Percentiles rank a stretch among this genome's conserved stretches.
These are phyloP conservation scores for Pythium aristosporum DNA, from an alignment of 352 stramenopile genomes.

Conservation along the genomic window DNA sequence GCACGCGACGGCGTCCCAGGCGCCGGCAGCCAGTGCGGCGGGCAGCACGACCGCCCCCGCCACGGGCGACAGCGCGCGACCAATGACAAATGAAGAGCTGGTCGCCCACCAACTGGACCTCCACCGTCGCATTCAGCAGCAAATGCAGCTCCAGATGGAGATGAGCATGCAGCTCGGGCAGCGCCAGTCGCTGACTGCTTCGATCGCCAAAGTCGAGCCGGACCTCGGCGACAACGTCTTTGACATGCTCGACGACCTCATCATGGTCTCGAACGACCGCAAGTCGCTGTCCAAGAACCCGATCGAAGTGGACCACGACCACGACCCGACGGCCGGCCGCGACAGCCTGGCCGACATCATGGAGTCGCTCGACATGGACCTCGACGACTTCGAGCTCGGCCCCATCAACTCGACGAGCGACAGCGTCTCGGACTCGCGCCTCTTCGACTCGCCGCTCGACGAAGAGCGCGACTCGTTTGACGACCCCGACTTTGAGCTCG, in stretches of 20 bases:
- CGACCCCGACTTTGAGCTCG: slow-evolving; percentile 54
- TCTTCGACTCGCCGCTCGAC: slow-evolving; percentile 29
- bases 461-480: slow-evolving; percentile 60
- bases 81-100: slow-evolving; percentile 79
- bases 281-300: slow-evolving; percentile 58
- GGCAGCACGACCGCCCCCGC: slow-evolving; percentile 10
- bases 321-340: slow-evolving; percentile 36
- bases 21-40: slow-evolving; percentile 25
- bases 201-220: slow-evolving; percentile 69
- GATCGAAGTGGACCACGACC: slow-evolving; percentile 37
- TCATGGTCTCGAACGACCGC: slow-evolving; percentile 76
- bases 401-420: slow-evolving; percentile 36
- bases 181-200: slow-evolving; percentile 56
- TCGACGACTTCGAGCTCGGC: slow-evolving; percentile 62
- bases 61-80: slow-evolving; percentile 24
- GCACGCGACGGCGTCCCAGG: slow-evolving; percentile 23
- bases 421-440: slow-evolving; percentile 17
- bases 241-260: slow-evolving; percentile 87
- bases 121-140: slow-evolving; percentile 84
- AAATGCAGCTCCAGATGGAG: slow-evolving; percentile 87
- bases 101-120: slow-evolving; percentile 78
- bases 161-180: slow-evolving; percentile 74
- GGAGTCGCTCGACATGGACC: slow-evolving; percentile 83
- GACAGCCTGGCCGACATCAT: slow-evolving; percentile 83
- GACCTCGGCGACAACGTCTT: slow-evolving; percentile 85